Conservation (phyloP, 2,329 filamentous ascomycete genomes). For the Aureobasidium sp. region DNA sequence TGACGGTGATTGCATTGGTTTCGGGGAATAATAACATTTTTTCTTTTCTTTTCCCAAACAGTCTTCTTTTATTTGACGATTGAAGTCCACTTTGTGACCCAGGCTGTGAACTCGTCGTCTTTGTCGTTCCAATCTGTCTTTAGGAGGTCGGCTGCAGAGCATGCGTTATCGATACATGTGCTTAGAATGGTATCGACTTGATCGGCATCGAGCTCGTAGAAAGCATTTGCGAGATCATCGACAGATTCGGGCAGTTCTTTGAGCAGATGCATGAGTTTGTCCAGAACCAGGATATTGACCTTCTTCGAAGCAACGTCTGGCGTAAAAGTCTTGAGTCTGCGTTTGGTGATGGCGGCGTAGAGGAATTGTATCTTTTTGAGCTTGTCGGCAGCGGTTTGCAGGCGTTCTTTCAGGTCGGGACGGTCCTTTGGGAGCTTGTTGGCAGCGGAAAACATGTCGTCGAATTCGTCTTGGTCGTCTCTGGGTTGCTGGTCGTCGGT, state of each 20-base stretch:
- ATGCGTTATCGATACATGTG: constrained; percentile 53
- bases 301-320: constrained; percentile 29
- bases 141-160: constrained; percentile 48
- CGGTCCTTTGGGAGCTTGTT: constrained; percentile 57
- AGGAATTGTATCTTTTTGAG: constrained; percentile 60
- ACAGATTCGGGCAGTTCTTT: constrained; percentile 57
- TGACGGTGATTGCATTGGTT: not conserved
- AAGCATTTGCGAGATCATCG: constrained; percentile 60
- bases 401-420: constrained; percentile 55
- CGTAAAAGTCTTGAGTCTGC: constrained; percentile 54
- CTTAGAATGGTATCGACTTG: constrained; percentile 53
- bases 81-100: constrained; percentile 55
- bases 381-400: constrained; percentile 56
- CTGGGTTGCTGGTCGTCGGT: constrained; percentile 33
- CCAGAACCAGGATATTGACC: constrained; percentile 32
- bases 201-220: constrained; percentile 59
- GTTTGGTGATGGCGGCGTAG: constrained; percentile 61
- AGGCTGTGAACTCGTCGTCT: constrained; percentile 69
- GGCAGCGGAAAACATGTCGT: constrained; percentile 58
- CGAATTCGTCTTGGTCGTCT: constrained; percentile 47
- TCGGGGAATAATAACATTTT: not conserved
- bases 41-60: not conserved
- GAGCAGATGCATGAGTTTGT: constrained; percentile 50
- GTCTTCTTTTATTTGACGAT: constrained; percentile 18
- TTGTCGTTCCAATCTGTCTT: constrained; percentile 53